These are phyloP conservation scores for Lepraria neglecta DNA, from an alignment of 495 filamentous ascomycete species.

Conservation along the genomic window DNA sequence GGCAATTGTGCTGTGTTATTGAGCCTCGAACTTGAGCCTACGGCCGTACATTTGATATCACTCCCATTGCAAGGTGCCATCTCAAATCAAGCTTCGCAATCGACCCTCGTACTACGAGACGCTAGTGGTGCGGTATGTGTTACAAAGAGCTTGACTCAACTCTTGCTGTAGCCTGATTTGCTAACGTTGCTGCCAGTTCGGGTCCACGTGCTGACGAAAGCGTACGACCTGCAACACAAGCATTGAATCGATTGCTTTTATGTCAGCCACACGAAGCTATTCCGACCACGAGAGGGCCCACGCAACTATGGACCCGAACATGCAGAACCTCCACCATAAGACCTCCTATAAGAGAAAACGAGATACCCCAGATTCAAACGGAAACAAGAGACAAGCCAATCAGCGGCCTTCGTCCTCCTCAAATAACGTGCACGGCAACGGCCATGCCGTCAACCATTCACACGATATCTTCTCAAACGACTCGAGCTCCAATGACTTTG, in stretches of 20 bases:
- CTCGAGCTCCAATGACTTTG: slow-evolving; percentile 17
- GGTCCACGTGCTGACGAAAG: background rate
- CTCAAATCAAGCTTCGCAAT: background rate
- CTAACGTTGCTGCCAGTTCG: background rate
- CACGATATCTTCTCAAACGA: slow-evolving; percentile 13
- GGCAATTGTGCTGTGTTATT: background rate
- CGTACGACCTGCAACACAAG: background rate
- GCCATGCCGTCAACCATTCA: slow-evolving; percentile 9
- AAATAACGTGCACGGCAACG: slow-evolving; percentile 21
- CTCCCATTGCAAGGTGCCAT: background rate
- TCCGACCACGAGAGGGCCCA: slow-evolving; percentile 11
- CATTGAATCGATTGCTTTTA: background rate
- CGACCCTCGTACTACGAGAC: no score
- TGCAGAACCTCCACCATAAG: slow-evolving; percentile 17
- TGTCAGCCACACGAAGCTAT: slow-evolving; percentile 16
- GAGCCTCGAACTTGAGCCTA: background rate
- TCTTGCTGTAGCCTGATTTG: background rate
- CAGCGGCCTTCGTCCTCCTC: slow-evolving; percentile 18
- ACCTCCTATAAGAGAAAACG: slow-evolving; percentile 28
- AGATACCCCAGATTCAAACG: slow-evolving; percentile 20
- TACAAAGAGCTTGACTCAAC: no score
- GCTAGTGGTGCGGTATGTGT: no score
- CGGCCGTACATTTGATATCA: background rate
- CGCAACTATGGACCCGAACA: slow-evolving; percentile 1
- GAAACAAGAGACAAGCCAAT: slow-evolving; percentile 13